Percentiles rank a stretch among this genome's conserved stretches.
phyloP scores from a whole-genome alignment of 345 rosid genomes.

The Geranium brycei region DNA sequence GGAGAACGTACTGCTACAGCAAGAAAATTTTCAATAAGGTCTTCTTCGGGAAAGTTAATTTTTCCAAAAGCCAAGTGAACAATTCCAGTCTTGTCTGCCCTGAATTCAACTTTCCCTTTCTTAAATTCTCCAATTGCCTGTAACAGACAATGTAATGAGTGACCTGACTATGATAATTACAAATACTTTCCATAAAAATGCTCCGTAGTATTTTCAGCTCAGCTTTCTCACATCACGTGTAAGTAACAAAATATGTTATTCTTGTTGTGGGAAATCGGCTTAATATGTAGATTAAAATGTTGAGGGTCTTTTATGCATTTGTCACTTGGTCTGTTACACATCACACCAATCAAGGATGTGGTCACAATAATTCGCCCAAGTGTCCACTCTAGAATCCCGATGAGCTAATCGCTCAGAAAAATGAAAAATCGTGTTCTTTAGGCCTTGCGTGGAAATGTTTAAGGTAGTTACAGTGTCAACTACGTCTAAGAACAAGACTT shows the following conservation, averaged over 20 bases:
- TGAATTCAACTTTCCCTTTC: slow-evolving; percentile 83
- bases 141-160: background rate
- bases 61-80: slow-evolving; percentile 94
- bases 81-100: slow-evolving; percentile 96
- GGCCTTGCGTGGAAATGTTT: too few relatives aligned
- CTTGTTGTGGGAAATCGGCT: background rate
- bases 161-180: background rate
- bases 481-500: background rate
- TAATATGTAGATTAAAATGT: slow-evolving; percentile 1
- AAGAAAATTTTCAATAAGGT: slow-evolving; percentile 64
- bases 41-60: slow-evolving; percentile 59
- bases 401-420: too few relatives aligned
- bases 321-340: too few relatives aligned
- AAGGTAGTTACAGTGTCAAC: too few relatives aligned
- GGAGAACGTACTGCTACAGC: slow-evolving; percentile 54
- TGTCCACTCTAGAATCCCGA: too few relatives aligned
- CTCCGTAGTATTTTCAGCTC: background rate
- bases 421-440: too few relatives aligned
- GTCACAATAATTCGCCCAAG: too few relatives aligned
- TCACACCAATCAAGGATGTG: too few relatives aligned
- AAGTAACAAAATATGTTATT: too few relatives aligned
- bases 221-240: background rate
- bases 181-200: background rate
- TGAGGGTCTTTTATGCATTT: too few relatives aligned
- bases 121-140: slow-evolving; percentile 97